Conservation (phyloP, 768 basidiomycete species). For the Amanita thiersii region DNA sequence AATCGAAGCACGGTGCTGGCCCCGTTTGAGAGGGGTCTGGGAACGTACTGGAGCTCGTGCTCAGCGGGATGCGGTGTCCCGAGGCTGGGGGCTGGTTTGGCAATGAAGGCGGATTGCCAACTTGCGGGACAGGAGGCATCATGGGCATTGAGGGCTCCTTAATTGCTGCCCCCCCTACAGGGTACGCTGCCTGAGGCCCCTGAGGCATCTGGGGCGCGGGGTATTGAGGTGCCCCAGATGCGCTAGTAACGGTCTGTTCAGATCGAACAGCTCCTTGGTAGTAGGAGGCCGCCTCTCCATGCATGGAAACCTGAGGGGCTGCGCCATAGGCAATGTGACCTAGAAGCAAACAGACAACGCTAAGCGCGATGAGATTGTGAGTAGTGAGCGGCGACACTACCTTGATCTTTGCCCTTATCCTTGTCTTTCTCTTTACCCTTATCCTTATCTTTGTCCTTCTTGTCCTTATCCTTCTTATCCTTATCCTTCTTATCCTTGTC, state of each 20-base stretch:
- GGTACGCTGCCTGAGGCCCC: neutral
- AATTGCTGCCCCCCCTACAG: constrained; percentile 4
- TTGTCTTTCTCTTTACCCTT: constrained; percentile 9
- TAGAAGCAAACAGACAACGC: too few species aligned
- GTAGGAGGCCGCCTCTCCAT: neutral
- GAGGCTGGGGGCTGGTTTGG: constrained; percentile 41
- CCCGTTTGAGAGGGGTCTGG: constrained; percentile 35
- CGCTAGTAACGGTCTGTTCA: too few species aligned
- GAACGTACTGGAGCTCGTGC: constrained; percentile 29
- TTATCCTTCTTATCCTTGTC: constrained; percentile 17
- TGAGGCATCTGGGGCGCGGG: neutral
- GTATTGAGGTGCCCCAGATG: too few species aligned
- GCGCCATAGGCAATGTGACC: too few species aligned
- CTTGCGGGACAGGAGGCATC: constrained; percentile 5
- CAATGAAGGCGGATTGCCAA: neutral
- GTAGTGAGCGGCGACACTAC: constrained; percentile 2
- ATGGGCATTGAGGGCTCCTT: constrained; percentile 2
- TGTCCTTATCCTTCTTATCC: constrained; percentile 18
- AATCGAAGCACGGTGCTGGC: constrained; percentile 45
- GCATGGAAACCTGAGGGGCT: too few species aligned
- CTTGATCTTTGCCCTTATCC: neutral
- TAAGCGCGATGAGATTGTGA: too few species aligned
- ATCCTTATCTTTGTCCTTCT: constrained; percentile 14
- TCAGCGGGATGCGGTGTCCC: constrained; percentile 57
- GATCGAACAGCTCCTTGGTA: constrained; percentile 5